Conservation (phyloP, 1,139 yeast species). For the Pichia sorboxylosa region DNA sequence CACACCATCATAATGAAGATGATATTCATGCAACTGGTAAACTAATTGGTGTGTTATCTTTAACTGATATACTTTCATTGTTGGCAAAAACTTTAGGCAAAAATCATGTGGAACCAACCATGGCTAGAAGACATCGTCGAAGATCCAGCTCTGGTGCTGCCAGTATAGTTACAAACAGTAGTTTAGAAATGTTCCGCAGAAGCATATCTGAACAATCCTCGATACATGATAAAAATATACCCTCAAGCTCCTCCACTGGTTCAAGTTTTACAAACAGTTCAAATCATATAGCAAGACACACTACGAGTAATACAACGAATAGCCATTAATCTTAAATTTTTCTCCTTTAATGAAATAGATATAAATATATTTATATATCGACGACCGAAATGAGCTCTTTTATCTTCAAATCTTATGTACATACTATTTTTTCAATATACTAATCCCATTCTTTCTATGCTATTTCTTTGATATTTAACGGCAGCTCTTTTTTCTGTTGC, state of each 20-base stretch:
- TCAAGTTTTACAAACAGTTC: too few species aligned
- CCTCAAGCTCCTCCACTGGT: too few species aligned
- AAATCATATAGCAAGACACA: neutral
- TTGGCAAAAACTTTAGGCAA: slow-evolving; percentile 64
- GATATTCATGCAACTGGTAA: slow-evolving; percentile 45
- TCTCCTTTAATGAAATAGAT: neutral
- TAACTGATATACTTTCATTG: slow-evolving; percentile 77
- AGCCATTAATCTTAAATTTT: neutral
- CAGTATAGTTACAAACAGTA: slow-evolving; percentile 21
- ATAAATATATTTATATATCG: neutral
- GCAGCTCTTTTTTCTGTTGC: too few species aligned
- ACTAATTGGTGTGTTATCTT: slow-evolving; percentile 78
- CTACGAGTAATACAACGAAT: neutral
- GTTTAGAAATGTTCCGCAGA: slow-evolving; percentile 25
- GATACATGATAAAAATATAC: neutral
- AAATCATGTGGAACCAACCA: slow-evolving; percentile 58
- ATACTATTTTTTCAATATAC: too few species aligned
- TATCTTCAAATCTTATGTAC: too few species aligned
- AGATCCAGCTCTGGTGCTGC: slow-evolving; percentile 38
- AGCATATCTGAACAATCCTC: slow-evolving; percentile 16
- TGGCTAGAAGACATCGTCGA: slow-evolving; percentile 82
- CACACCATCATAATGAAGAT: slow-evolving; percentile 7
- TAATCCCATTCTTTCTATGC: too few species aligned
- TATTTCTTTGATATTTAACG: too few species aligned
- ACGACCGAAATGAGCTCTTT: too few species aligned